Base-by-base conservation (phyloP, 805 yeast species). In the Myxozyma neotropica region DNA sequence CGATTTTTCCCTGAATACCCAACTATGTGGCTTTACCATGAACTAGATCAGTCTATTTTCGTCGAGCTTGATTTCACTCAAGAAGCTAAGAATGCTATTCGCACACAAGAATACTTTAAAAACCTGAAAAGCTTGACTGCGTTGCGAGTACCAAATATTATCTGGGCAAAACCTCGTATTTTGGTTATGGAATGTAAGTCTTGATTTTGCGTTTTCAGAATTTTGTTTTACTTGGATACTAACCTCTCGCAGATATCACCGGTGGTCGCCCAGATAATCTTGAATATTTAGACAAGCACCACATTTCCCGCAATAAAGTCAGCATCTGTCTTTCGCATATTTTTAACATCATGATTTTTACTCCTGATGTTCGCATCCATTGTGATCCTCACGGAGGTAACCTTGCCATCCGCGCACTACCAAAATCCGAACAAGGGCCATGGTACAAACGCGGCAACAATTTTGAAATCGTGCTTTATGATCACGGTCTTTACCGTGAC, bases 361-460 rank as follows among this genome's bases (percentile, higher is more conserved):
- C 95, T 1, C 96, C 97, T 0, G 86, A 84, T 27, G 96, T 90
- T 23, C 89, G 93, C 0, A 82, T 94, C 44, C 99, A 94, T 72
- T 94, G 99, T 75, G 99, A 94, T 72, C 99, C 99, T 0, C 99
- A 94, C 72, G 96, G 96, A 10, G 99, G 99, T 0, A 94, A 94
- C 69, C 77, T 94, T 59, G 97, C 98, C 0, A 89, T 94, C 23
- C 77, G 91, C 57, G 69, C 73, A 0, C 66, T 75, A 19, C 68
- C 73, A 6, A 62, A 68, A 19, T 66, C 67, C 31, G 71, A 62
- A 43, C 60, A 59, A 59, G 36, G 67, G 59, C 53, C 58, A 59
- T 26, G 67, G 59, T 64, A 66, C 2, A 52, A 67, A 10, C 76
- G 78, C 27, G 74, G 75, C 3, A 90, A 86, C 70, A 92, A 93